Base-by-base conservation (phyloP, 352 stramenopile genomes). In the Globisporangium iwayamae region DNA sequence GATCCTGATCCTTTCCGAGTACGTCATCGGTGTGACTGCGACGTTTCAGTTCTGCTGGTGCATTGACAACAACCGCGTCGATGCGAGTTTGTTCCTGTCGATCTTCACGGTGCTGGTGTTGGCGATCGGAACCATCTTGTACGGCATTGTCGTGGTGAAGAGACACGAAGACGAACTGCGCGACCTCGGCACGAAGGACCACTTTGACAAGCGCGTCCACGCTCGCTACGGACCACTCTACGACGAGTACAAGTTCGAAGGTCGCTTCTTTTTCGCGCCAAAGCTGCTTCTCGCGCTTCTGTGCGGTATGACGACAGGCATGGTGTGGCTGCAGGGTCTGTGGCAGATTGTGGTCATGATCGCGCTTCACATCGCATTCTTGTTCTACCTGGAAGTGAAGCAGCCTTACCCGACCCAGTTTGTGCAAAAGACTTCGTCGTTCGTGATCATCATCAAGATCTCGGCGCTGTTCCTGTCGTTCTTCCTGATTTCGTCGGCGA, bases 391-490 rank as follows among this genome's bases (percentile, higher is more conserved):
- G 56, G 85, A 94, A 63, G 80, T 91, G 41, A 91, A 92, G 68
- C 83, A 91, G 63, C 87, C 87, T 59, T 92, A 91, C 67, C 81
- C 83, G 43, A 86, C 81, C 1, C 75, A 77, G 41, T 96, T 96
- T 32, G 82, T 96, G 54, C 87, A 96, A 65, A 86, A 87, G 61
- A 92, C 87, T 38, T 90, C 87, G 52, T 91, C 83, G 28, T 93
- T 96, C 66, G 85, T 96, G 68, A 93, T 90, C 60, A 89, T 96
- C 60, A 91, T 96, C 73, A 96, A 96, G 81, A 94, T 94, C 63
- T 91, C 85, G 63, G 83, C 79, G 53, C 74, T 96, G 0, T 90
- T 88, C 54, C 62, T 96, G 16, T 90, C 81, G 65, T 83, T 93
- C 59, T 94, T 96, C 62, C 67, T 96, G 3, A 70, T 94, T 16